These are phyloP conservation scores for Microdochium paspali DNA, from an alignment of 2,329 filamentous ascomycete species.

Conservation along the genomic window DNA sequence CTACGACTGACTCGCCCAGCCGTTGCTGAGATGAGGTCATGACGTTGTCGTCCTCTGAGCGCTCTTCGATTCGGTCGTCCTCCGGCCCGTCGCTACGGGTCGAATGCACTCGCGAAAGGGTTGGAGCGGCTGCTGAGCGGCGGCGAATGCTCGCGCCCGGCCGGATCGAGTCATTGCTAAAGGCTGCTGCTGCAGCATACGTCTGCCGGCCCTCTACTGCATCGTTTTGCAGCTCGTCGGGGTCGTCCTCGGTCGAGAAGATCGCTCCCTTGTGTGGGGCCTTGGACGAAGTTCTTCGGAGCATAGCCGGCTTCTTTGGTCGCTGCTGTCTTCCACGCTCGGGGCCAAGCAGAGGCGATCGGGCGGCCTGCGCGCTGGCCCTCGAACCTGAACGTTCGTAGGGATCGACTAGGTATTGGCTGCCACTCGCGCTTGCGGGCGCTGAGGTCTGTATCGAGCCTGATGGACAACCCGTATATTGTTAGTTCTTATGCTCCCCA, in stretches of 20 bases:
- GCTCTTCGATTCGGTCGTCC: constrained; percentile 20
- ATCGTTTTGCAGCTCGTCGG: constrained; percentile 69
- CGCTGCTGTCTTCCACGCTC: constrained; percentile 40
- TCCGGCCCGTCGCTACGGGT: constrained; percentile 17
- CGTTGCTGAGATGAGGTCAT: constrained; percentile 19
- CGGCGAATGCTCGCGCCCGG: background rate
- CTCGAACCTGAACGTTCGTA: constrained; percentile 28
- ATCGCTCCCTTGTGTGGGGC: constrained; percentile 73
- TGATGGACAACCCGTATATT: constrained; percentile 4
- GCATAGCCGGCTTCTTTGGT: constrained; percentile 63
- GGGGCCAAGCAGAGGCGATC: constrained; percentile 34
- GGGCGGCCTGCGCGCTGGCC: constrained; percentile 23
- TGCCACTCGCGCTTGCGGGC: constrained; percentile 13
- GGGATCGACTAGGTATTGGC: constrained; percentile 24
- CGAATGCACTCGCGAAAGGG: constrained; percentile 33
- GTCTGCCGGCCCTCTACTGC: constrained; percentile 36
- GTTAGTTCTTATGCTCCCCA: too few relatives aligned
- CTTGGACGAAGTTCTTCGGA: constrained; percentile 67
- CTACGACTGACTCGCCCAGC: constrained; percentile 18
- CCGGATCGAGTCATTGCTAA: constrained; percentile 13
- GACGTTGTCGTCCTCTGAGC: constrained; percentile 13
- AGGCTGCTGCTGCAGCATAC: constrained; percentile 21
- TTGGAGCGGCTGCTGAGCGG: constrained; percentile 7
- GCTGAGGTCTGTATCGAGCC: constrained; percentile 22
- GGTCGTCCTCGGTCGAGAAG: constrained; percentile 87